Base-by-base conservation (phyloP, 2,329 filamentous ascomycete species). In the Sporothrix pallida region DNA sequence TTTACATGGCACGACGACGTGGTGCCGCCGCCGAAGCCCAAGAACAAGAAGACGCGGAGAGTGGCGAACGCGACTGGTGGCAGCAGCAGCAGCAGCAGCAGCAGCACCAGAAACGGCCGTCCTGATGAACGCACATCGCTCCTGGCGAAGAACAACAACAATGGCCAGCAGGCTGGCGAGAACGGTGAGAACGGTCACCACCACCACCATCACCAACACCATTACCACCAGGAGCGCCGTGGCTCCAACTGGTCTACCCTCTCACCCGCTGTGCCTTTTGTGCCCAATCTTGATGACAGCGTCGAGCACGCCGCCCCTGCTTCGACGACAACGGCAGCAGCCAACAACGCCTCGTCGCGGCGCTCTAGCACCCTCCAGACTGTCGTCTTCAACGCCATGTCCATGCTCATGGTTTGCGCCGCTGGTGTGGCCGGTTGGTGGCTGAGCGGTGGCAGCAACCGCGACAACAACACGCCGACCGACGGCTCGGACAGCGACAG, bases 361-460 rank as follows among this genome's bases (percentile, higher is more conserved):
- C 10, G 77, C 84, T 83, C 69, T 82, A 67, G 88, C 60, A 78
- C 82, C 46, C 77, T 89, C 9, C 89, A 92, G 80, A 83, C 87
- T 0, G 80, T 91, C 10, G 77, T 92, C 2, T 94, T 95, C 87
- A 97, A 98, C 80, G 83, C 87, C 12, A 86, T 91, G 50, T 90
- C 92, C 42, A 87, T 98, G 63, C 76, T 94, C 46, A 91, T 98
- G 81, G 95, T 98, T 46, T 93, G 93, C 78, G 87, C 89, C 0
- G 93, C 95, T 2, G 96, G 96, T 2, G 85, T 97, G 1, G 83
- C 93, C 2, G 96, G 95, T 65, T 98, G 95, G 93, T 95, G 91
- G 79, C 85, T 98, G 54, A 91, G 88, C 78, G 82, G 88, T 73
- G 81, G 86, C 71, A 84, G 86, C 75, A 76, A 83, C 71, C 76